Percentiles rank a stretch among this genome's conserved stretches.
These are phyloP conservation scores for Cucumis sativus DNA, from an alignment of 306 rosid genomes.

Conservation along the genomic window DNA sequence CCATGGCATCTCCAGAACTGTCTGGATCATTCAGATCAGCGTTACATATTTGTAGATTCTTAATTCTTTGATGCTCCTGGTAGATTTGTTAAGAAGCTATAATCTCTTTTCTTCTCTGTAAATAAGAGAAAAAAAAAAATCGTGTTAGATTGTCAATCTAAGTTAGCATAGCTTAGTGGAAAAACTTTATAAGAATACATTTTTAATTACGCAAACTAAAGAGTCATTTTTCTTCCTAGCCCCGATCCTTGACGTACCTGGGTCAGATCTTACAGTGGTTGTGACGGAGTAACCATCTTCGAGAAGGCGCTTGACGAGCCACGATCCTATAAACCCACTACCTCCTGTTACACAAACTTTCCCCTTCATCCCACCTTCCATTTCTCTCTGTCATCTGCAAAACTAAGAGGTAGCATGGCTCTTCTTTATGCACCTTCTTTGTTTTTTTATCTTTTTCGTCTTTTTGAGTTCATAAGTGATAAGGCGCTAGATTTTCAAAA, in stretches of 20 bases:
- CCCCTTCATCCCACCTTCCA: slow-evolving; percentile 9
- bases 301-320: slow-evolving; percentile 53
- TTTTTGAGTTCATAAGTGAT: not conserved
- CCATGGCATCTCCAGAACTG: not conserved
- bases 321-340: slow-evolving; percentile 45
- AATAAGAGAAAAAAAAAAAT: not conserved
- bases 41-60: slow-evolving; percentile 22
- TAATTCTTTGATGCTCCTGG: slow-evolving; percentile 37
- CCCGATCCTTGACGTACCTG: not conserved
- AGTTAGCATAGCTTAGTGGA: no score
- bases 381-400: not conserved
- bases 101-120: not conserved
- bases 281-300: slow-evolving; percentile 33
- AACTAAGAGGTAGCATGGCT: not conserved
- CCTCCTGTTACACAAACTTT: slow-evolving; percentile 38
- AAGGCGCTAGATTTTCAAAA: not conserved
- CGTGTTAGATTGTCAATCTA: not conserved
- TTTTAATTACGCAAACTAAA: no score
- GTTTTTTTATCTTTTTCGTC: not conserved
- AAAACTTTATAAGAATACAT: no score
- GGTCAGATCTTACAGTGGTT: slow-evolving; percentile 34
- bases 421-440: not conserved
- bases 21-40: slow-evolving; percentile 25
- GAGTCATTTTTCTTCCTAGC: no score
- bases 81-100: slow-evolving; percentile 24